Conservation (phyloP, 1,139 yeast genomes). For the Hansenula lynferdii region DNA sequence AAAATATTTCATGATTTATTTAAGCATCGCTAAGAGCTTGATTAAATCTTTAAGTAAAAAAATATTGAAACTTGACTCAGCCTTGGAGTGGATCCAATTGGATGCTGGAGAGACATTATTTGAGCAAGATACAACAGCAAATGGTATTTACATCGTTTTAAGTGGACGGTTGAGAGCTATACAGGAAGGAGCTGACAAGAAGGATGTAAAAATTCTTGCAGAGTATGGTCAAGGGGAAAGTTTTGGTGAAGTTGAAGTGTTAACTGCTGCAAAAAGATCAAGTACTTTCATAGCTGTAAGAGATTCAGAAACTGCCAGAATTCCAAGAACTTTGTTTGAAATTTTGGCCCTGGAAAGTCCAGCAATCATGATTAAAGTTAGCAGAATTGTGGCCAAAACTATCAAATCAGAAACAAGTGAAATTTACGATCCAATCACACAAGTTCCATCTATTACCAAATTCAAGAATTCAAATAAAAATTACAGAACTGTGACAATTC, state of each 20-base stretch:
- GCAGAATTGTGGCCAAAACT: constrained; percentile 80
- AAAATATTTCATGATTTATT: constrained; percentile 66
- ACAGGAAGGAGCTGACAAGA: constrained; percentile 13
- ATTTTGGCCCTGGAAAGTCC: constrained; percentile 82
- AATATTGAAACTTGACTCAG: constrained; percentile 76
- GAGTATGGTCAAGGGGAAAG: constrained; percentile 95
- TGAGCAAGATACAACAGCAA: constrained; percentile 82
- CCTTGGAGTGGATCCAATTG: constrained; percentile 91
- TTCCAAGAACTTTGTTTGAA: constrained; percentile 87
- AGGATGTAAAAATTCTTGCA: constrained; percentile 45
- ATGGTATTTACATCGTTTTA: constrained; percentile 85
- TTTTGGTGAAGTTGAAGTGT: constrained; percentile 91
- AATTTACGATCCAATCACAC: constrained; percentile 25
- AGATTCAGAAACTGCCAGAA: constrained; percentile 90
- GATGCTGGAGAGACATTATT: constrained; percentile 80
- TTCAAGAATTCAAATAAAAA: constrained; percentile 27
- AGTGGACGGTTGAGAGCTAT: constrained; percentile 85
- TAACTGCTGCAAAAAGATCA: constrained; percentile 75
- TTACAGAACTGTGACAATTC: constrained; percentile 77
- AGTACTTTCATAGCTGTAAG: constrained; percentile 81
- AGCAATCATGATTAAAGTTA: constrained; percentile 83
- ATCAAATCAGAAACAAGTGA: constrained; percentile 29
- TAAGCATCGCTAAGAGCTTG: constrained; percentile 72
- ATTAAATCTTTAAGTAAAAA: constrained; percentile 63
- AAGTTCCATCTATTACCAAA: constrained; percentile 21